A percentile compares a stretch with the other conserved stretches of the same genome.
These are phyloP conservation scores for Botrytis aclada DNA, from an alignment of 2,329 filamentous ascomycete species.

Conservation along the genomic window DNA sequence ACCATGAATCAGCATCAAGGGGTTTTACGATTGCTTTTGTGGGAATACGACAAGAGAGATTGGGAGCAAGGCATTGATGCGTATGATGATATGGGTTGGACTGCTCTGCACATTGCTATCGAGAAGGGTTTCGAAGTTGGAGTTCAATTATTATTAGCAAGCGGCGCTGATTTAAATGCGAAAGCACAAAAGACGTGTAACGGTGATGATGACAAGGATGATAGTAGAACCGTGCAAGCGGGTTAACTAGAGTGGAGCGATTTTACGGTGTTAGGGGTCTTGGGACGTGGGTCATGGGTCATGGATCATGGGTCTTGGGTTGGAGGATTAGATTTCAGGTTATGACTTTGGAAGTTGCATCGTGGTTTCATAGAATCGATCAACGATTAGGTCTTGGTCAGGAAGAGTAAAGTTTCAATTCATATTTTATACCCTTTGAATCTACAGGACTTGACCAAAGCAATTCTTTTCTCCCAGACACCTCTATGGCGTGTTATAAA, in stretches of 20 bases:
- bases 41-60: neutral
- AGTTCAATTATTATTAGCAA: constrained; percentile 20
- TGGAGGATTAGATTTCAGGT: neutral
- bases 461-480: neutral
- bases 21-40: neutral
- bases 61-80: constrained; percentile 15
- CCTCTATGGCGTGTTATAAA: no score
- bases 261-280: neutral
- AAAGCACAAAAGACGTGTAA: constrained; percentile 6
- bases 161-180: constrained; percentile 20
- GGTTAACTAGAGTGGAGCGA: neutral
- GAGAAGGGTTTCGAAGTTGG: constrained; percentile 22
- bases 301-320: no score
- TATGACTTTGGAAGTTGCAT: neutral
- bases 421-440: neutral
- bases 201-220: neutral
- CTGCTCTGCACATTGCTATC: constrained; percentile 22
- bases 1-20: neutral
- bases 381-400: neutral
- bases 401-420: neutral
- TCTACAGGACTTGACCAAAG: neutral
- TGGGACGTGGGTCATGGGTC: neutral
- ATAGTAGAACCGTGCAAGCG: neutral
- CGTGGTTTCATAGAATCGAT: neutral
- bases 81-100: constrained; percentile 22